Evolutionary conservation across 2,329 filamentous ascomycete species (phyloP).

Genomic region (Pestalotiopsis sp.): DNA sequence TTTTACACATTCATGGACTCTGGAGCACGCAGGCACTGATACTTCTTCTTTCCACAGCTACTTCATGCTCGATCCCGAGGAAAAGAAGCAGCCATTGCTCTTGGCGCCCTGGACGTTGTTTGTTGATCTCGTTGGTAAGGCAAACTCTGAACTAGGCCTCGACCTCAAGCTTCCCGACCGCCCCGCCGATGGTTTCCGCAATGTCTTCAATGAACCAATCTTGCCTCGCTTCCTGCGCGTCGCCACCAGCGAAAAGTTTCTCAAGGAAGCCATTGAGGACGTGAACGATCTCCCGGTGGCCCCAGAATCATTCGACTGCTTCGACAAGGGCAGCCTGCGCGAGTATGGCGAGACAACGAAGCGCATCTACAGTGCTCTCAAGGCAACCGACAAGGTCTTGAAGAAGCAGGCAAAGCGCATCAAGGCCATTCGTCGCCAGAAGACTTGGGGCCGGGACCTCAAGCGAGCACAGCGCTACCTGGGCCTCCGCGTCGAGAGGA

Average conservation of each 20-base stretch:
- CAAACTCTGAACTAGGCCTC: conserved; percentile 62
- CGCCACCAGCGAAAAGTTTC: conserved; percentile 41
- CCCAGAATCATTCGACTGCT: neutral
- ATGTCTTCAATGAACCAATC: conserved; percentile 62
- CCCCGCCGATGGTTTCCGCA: conserved; percentile 56
- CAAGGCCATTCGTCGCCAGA: conserved; percentile 51
- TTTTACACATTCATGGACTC: neutral
- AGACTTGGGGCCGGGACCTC: conserved; percentile 56
- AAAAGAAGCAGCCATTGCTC: conserved; percentile 54
- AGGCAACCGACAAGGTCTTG: conserved; percentile 40
- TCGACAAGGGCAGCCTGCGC: conserved; percentile 38
- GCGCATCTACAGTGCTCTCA: conserved; percentile 50
- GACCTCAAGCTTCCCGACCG: conserved; percentile 60
- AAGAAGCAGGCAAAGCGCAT: conserved; percentile 49
- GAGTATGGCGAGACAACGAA: conserved; percentile 58
- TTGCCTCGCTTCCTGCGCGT: conserved; percentile 67
- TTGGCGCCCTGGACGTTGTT: conserved; percentile 72
- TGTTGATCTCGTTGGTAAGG: conserved; percentile 61
- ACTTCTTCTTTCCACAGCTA: conserved; percentile 50
- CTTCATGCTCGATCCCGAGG: conserved; percentile 42
- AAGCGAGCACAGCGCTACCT: conserved; percentile 71
- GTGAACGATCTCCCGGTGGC: neutral
- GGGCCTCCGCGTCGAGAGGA: conserved; percentile 53
- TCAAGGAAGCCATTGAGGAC: neutral
- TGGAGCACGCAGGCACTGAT: neutral